phyloP scores from a whole-genome alignment of 768 basidiomycete species.

The Kwoniella heveanensis region DNA sequence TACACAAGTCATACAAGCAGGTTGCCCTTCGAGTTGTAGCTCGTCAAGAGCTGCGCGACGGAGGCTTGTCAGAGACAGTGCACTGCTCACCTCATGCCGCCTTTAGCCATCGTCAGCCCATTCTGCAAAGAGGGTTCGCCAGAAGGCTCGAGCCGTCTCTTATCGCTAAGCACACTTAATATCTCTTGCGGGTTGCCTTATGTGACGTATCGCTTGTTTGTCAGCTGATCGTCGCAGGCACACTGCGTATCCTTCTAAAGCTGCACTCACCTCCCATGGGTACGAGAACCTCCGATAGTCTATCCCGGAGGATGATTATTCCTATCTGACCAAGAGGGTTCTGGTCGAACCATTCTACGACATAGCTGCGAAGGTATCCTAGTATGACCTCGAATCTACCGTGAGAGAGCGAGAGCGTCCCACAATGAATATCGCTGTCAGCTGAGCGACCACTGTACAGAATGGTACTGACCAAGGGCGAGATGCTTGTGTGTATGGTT shows the following conservation, averaged over 20 bases:
- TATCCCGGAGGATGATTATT: conserved; percentile 86
- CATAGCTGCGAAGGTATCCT: conserved; percentile 86
- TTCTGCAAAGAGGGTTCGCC: conserved; percentile 98
- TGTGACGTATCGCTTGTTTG: too few relatives aligned
- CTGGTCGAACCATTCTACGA: conserved; percentile 98
- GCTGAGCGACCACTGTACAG: too few relatives aligned
- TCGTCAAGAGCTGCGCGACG: background rate
- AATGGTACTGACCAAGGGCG: too few relatives aligned
- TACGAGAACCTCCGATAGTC: conserved; percentile 83
- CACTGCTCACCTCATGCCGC: conserved; percentile 76
- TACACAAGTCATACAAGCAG: too few relatives aligned
- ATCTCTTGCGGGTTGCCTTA: conserved; percentile 97
- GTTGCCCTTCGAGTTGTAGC: too few relatives aligned
- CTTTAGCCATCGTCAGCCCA: conserved; percentile 92
- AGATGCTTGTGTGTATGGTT: too few relatives aligned
- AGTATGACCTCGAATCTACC: conserved; percentile 79
- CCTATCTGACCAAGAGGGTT: conserved; percentile 98
- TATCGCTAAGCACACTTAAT: conserved; percentile 77
- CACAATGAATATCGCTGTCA: background rate
- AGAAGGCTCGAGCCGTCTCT: conserved; percentile 81
- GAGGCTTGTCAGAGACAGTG: background rate
- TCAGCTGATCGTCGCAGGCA: too few relatives aligned
- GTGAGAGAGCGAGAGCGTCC: too few relatives aligned
- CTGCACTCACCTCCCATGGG: conserved; percentile 80
- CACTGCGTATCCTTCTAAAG: too few relatives aligned